These are phyloP conservation scores for Linnemannia schmuckeri DNA, from an alignment of 192 early-diverging fungal genomes.

Conservation along the genomic window DNA sequence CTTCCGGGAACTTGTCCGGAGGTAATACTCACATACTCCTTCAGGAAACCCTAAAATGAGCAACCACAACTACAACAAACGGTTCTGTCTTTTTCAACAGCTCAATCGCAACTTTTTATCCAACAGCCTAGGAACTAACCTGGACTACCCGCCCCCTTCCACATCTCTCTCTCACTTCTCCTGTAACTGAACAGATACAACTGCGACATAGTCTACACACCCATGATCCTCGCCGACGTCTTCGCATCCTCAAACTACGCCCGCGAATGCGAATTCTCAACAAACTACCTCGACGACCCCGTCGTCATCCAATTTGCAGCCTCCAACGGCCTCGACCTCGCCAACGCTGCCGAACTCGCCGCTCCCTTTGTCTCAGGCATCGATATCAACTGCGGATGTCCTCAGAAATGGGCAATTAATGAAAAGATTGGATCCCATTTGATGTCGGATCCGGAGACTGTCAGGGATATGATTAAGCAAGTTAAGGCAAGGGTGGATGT, in stretches of 20 bases:
- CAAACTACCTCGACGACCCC: constrained; percentile 84
- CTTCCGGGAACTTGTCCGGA: constrained; percentile 87
- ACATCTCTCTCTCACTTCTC: neutral
- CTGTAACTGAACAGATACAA: constrained; percentile 71
- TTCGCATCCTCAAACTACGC: constrained; percentile 88
- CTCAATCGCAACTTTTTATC: no score
- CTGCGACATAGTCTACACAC: constrained; percentile 91
- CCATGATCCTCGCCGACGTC: constrained; percentile 96
- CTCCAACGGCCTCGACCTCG: constrained; percentile 81
- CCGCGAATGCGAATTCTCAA: constrained; percentile 86
- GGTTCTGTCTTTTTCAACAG: no score
- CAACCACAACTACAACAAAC: no score
- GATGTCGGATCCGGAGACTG: constrained; percentile 89
- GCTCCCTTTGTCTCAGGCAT: constrained; percentile 82
- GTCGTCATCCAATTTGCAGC: constrained; percentile 97
- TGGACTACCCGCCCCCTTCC: neutral
- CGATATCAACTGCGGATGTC: constrained; percentile 95
- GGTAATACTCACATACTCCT: constrained; percentile 63
- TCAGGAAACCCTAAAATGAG: neutral
- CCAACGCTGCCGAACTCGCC: constrained; percentile 86
- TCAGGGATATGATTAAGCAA: constrained; percentile 91
- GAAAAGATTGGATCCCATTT: constrained; percentile 90
- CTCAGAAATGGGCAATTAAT: constrained; percentile 94
- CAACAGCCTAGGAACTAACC: neutral
- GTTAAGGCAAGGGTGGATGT: constrained; percentile 75